These are phyloP conservation scores for Somion occarium DNA, from an alignment of 1,284 basidiomycete species.

Conservation along the genomic window DNA sequence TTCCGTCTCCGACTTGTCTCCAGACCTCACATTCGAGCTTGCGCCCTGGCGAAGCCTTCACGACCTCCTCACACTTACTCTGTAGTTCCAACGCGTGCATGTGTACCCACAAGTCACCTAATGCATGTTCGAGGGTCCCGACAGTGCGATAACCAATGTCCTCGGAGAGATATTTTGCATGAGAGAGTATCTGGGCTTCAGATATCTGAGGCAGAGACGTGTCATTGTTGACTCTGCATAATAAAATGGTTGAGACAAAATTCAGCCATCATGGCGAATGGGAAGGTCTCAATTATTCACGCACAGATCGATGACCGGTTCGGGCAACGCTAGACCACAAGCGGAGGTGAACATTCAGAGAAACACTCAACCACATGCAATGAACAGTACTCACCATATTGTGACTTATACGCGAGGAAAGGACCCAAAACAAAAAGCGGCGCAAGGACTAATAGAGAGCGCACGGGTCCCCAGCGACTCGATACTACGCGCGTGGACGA, in stretches of 20 bases:
- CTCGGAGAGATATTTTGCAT: constrained; percentile 68
- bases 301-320: constrained; percentile 35
- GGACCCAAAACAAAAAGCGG: constrained; percentile 27
- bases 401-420: constrained; percentile 32
- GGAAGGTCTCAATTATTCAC: constrained; percentile 10
- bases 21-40: constrained; percentile 84
- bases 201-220: constrained; percentile 66
- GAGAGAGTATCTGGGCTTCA: constrained; percentile 58
- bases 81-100: constrained; percentile 59
- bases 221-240: constrained; percentile 38
- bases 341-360: background rate
- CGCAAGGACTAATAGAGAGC: constrained; percentile 29
- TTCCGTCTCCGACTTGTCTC: constrained; percentile 81
- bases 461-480: constrained; percentile 32
- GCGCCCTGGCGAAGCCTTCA: constrained; percentile 40
- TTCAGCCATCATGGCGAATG: background rate
- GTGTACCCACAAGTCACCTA: constrained; percentile 83
- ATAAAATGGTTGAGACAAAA: background rate
- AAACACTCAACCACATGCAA: background rate
- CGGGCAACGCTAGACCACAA: constrained; percentile 31
- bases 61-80: constrained; percentile 54
- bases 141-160: constrained; percentile 91
- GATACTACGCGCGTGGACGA: too few species aligned
- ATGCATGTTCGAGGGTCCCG: constrained; percentile 85
- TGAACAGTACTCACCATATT: constrained; percentile 36